A percentile compares a stretch with the other conserved stretches of the same genome.
Evolutionary conservation across 495 filamentous ascomycete genomes (phyloP).

Genomic region (Antarctomyces pellizariae): DNA sequence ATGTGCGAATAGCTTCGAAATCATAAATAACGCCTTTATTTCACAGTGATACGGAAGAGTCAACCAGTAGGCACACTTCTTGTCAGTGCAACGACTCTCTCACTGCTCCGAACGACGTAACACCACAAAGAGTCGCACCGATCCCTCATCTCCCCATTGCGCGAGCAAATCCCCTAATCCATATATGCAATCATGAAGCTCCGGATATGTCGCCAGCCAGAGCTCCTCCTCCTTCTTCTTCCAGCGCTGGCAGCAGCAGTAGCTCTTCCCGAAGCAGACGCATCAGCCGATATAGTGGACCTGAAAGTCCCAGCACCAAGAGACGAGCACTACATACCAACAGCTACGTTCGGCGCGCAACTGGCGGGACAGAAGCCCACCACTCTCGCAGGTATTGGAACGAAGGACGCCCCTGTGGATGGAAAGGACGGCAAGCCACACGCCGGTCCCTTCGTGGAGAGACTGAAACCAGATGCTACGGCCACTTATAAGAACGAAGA

Average conservation of each 20-base stretch:
- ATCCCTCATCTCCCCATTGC: background rate
- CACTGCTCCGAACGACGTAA: background rate
- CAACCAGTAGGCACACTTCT: no score
- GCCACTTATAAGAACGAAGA: constrained; percentile 11
- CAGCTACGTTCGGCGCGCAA: constrained; percentile 7
- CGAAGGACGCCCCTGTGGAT: constrained; percentile 80
- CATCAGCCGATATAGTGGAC: constrained; percentile 3
- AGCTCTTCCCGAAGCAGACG: constrained; percentile 9
- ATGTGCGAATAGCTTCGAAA: background rate
- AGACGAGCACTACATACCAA: constrained; percentile 13
- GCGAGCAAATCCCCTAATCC: constrained; percentile 1
- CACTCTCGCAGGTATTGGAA: constrained; percentile 24
- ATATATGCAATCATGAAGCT: constrained; percentile 21
- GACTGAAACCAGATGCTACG: constrained; percentile 12
- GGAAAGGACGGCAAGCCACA: constrained; percentile 93
- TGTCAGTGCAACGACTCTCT: no score
- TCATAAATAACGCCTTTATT: background rate
- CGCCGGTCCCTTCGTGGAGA: constrained; percentile 65
- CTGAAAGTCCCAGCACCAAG: constrained; percentile 16
- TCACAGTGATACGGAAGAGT: no score
- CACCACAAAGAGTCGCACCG: background rate
- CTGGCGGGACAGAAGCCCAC: constrained; percentile 3
- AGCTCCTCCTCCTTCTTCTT: constrained; percentile 23
- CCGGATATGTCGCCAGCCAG: constrained; percentile 17
- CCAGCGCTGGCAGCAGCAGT: constrained; percentile 14